Evolutionary conservation across 768 basidiomycete genomes (phyloP), one percentile per base, ranked within the genome.

Genomic region (Boletellus sp.): DNA sequence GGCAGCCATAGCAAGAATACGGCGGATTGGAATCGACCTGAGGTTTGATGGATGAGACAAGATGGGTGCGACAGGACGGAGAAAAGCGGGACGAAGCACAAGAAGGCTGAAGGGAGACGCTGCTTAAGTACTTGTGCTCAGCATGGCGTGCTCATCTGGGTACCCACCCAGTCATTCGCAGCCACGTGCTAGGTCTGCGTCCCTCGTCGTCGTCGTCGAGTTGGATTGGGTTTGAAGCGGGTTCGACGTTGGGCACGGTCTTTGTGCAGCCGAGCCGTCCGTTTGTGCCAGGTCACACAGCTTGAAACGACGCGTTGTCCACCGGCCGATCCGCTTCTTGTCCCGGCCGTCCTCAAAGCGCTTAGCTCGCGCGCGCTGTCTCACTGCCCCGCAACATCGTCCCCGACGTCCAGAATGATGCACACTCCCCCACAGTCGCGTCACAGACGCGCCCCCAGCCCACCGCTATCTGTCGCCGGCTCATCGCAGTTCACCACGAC

Each of bases 401-500:
- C 6, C 8, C 13, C 12, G 26, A 24, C 44, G 12, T 26, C 28
- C 28, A 34, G 34, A n/a, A 45, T 45, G 42, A 58, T 64, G 45
- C 52, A 52, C 10, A 57, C 63, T 1, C 22, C 63, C 9, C 45
- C 59, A 3, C 55, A 56, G 19, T 55, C 66, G 36, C 66, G 68
- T 52, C 61, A 55, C 39, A 59, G 42, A 54, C 70, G 69, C 52
- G 53, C 61, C 8, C 34, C 59, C 10, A 70, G 69, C 23, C 69
- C 69, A 6, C 62, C 69, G 0, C 55, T 56, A 50, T 70, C 69
- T 3, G 55, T 37, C 37, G 57, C 65, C 9, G 66, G 53, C 37
- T 78, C 78, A 41, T 69, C 78, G 5, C 75, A 78, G 19, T 56
- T 78, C 35, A 77, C 75, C 0, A 69, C 77, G 10, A 70, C 66